Percentiles rank a stretch among this genome's conserved stretches.
phyloP scores from a whole-genome alignment of 2,329 filamentous ascomycete species.

The Clonostachys chloroleuca region DNA sequence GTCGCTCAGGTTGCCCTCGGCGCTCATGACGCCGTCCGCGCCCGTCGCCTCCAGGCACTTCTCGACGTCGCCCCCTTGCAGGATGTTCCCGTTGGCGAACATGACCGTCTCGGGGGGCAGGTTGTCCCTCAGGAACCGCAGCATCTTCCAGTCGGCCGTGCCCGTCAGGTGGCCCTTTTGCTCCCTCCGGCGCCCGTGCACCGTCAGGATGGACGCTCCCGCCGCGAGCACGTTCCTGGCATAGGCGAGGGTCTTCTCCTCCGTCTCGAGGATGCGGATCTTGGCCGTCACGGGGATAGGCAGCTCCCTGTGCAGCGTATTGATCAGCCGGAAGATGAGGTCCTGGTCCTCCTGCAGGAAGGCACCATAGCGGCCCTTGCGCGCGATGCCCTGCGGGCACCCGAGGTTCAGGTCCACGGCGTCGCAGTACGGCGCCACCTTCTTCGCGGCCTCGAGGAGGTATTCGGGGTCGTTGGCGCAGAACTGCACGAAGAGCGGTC shows the following conservation, averaged over 20 bases:
- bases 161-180: constrained; percentile 97
- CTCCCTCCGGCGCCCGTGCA: constrained; percentile 83
- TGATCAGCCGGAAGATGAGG: constrained; percentile 77
- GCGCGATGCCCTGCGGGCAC: constrained; percentile 93
- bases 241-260: constrained; percentile 82
- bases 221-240: constrained; percentile 82
- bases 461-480: constrained; percentile 85
- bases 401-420: constrained; percentile 94
- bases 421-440: constrained; percentile 84
- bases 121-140: constrained; percentile 77
- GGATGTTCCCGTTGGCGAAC: constrained; percentile 93
- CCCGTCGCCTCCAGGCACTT: constrained; percentile 78
- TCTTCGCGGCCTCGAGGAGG: constrained; percentile 71
- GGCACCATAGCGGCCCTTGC: constrained; percentile 85
- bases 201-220: constrained; percentile 88
- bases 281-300: constrained; percentile 89
- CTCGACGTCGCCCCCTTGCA: constrained; percentile 75
- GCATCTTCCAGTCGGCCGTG: constrained; percentile 84
- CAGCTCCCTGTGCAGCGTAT: constrained; percentile 73
- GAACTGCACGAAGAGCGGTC: constrained; percentile 93
- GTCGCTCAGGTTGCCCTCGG: constrained; percentile 91
- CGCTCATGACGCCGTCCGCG: constrained; percentile 91
- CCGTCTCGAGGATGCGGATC: constrained; percentile 83
- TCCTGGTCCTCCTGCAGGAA: constrained; percentile 93
- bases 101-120: constrained; percentile 85